Percentiles rank a stretch among this genome's conserved stretches.
These are phyloP conservation scores for Fomitopsis schrenkii DNA, from an alignment of 1,284 basidiomycete genomes.

Conservation along the genomic window DNA sequence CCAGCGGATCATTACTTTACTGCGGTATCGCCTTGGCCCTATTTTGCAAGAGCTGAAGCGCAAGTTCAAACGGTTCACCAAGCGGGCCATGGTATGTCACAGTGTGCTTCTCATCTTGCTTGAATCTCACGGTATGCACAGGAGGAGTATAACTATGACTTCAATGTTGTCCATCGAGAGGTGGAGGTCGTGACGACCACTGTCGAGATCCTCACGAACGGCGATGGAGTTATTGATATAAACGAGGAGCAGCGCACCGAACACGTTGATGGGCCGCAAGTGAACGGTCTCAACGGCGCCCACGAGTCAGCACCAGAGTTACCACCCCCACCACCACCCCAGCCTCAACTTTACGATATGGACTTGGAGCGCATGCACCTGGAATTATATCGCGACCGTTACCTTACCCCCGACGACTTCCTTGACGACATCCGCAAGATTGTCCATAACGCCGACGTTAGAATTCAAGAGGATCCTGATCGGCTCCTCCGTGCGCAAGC, in stretches of 20 bases:
- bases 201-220: constrained; percentile 36
- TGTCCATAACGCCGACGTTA: constrained; percentile 79
- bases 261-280: constrained; percentile 17
- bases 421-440: constrained; percentile 87
- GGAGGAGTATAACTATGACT: constrained; percentile 72
- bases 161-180: constrained; percentile 24
- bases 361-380: constrained; percentile 91
- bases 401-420: constrained; percentile 87
- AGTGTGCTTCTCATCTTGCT: background rate
- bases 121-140: constrained; percentile 23
- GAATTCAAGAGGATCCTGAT: constrained; percentile 68
- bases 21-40: constrained; percentile 86
- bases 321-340: constrained; percentile 15
- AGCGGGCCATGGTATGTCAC: constrained; percentile 69
- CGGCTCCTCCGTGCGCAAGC: constrained; percentile 81
- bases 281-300: constrained; percentile 7
- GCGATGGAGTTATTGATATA: constrained; percentile 44
- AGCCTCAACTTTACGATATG: constrained; percentile 62
- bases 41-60: constrained; percentile 88
- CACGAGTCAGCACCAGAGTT: constrained; percentile 8
- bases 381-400: constrained; percentile 83
- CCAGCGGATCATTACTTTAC: constrained; percentile 71
- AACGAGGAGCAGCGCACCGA: constrained; percentile 31
- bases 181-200: constrained; percentile 32
- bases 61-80: constrained; percentile 91